Base-by-base conservation (phyloP, 495 filamentous ascomycete genomes). In the Aspergillus heteromorphus region DNA sequence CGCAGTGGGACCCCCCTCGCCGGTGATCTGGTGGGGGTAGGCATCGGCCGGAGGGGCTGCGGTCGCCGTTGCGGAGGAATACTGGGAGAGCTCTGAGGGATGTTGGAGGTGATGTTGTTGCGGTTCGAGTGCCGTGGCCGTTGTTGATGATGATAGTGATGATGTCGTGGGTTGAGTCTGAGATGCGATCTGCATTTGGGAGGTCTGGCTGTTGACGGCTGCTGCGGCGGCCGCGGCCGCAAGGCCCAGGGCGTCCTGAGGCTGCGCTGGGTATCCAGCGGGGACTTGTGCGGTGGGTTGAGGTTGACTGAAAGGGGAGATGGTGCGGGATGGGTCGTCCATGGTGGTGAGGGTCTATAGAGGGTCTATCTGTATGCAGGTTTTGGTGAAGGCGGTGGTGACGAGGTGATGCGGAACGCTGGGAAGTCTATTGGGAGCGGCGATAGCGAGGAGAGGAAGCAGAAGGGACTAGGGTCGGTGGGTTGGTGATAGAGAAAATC, bases 1-100 rank as follows among this genome's bases (percentile, higher is more conserved):
- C 30, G 73, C 75, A 23, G 73, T 78, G 7, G 73, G 75, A n/a
- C 68, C 71, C 8, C 82, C 70, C 57, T 79, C 25, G 56, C 63
- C 53, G 61, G 62, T 48, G 27, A 68, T 66, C 43, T 71, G 63
- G 19, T 73, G 69, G 2, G 66, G 64, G 41, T 69, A 68, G 29
- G 45, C 2, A 7, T 66, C 60, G 13, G 63, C 43, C 6, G 60
- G 25, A 20, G 67, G 65, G 6, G 50, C 10, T 27, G 31, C 30
- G 41, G 34, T 19, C 34, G 45, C 38, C n/a, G 47, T 19, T 34
- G 47, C 34, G 13, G 31, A 11, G 13, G 27, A 25, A n/a, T n/a
- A n/a, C 20, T 54, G 16, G 40, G 30, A 48, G 56, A 45, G 49
- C 29, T 42, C 36, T 50, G 55, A 50, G 56, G 13, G 29, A 30